Evolutionary conservation across 805 yeast genomes (phyloP), one percentile per base, ranked within the genome.

Genomic region (Cyberlindnera saturnus): DNA sequence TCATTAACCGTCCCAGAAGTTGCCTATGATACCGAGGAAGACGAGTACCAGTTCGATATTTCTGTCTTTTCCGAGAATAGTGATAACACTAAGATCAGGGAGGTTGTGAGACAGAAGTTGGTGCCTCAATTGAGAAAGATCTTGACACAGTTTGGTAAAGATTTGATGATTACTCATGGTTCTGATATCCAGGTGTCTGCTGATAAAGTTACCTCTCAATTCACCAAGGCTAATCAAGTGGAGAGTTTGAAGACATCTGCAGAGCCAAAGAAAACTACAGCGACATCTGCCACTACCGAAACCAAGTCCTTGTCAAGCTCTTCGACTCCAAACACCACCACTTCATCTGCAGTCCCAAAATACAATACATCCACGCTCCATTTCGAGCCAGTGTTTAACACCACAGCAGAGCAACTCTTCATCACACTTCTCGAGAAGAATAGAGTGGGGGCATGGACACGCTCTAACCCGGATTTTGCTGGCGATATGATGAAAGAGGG

Each of bases 381-480:
- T 52, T 69, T 90, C 41, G 86, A 84, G 52, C 82, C 95, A 5
- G 70, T 76, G 3, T 93, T 93, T 74, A 82, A 83, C 63, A 88
- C 96, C 13, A 75, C 95, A 4, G 95, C 96, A 0, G 87, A 84
- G 48, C 95, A 88, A 60, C 64, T 95, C 31, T 93, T 81, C 63
- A 66, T 75, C 36, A 86, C 97, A 1, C 74, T 93, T 32, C 62
- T 86, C 37, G 87, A 85, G 46, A 86, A 85, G 20, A 77, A 77
- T 39, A 71, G 95, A 50, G 82, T 93, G 13, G 78, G 82, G n/a
- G 90, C 90, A 0, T 93, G 98, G 98, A 74, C 96, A 0, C 79
- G 96, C 46, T 79, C 95, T 0, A 47, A 43, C 61, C 89, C 79
- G 39, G 64, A 61, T 26, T 74, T 87, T 41, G 75, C 74, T 55